Evolutionary conservation across 495 filamentous ascomycete species (phyloP), one percentile per base, ranked within the genome.

Genomic region (Chaetomium fimeti): DNA sequence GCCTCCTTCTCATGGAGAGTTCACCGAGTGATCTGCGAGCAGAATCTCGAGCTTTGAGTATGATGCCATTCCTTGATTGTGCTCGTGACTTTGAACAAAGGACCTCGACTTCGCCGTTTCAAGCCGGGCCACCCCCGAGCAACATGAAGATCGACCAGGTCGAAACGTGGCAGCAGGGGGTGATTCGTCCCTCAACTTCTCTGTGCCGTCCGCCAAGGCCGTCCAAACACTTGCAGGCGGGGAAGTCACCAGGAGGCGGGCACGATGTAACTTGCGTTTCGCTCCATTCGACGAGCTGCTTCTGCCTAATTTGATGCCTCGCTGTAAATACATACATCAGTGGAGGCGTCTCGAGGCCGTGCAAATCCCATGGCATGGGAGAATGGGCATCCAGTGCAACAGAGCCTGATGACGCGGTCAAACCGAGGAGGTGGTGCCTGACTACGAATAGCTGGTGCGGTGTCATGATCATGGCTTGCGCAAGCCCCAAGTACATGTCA

Each of bases 81-180:
- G n/a, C 4, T 38, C 13, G 5, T 52, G 29, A 27, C 27, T 40
- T 11, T 60, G 40, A 57, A 43, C 40, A 18, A 43, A 6, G 8
- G 32, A 36, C 7, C 5, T 36, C 32, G 32, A 36, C 32, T 36
- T 36, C 32, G 32, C 32, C 32, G 32, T 36, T 36, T 36, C 32
- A 36, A 36, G 8, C 32, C 32, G 32, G 32, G 32, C 12, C 32
- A 36, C 32, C 32, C 32, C 32, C 32, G 12, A 36, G 32, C 32
- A 36, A 36, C 16, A 22, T 38, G 29, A n/a, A 20, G 22, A 36
- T 16, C 20, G 22, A n/a, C 36, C 48, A 42, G 49, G 8, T 15
- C 45, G 29, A 36, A 61, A 61, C 47, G 59, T 61, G 48, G 59
- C 32, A 53, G n/a, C 48, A 61, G 59, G 59, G 43, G 57, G 13